phyloP scores from a whole-genome alignment of 2,329 filamentous ascomycete species.

The Fusarium sterilihyphosum region DNA sequence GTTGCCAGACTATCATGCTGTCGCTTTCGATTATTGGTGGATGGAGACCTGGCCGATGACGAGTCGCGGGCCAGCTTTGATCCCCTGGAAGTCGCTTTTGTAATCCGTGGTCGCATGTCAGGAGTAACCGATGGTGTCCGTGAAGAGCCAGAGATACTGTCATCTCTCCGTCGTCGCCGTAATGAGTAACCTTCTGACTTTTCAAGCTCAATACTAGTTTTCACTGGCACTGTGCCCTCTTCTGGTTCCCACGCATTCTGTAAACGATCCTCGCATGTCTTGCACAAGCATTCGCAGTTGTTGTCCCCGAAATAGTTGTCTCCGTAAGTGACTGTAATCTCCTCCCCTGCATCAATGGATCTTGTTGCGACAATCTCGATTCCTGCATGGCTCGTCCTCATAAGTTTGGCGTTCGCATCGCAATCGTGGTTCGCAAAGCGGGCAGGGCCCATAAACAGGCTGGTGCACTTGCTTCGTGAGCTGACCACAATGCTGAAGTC shows the following conservation, averaged over 20 bases:
- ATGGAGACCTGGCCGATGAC: conserved; percentile 45
- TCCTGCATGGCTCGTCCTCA: conserved; percentile 83
- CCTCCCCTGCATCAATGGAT: conserved; percentile 86
- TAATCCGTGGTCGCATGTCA: conserved; percentile 62
- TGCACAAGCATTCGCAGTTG: conserved; percentile 94
- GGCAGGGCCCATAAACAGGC: conserved; percentile 92
- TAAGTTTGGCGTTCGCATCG: conserved; percentile 86
- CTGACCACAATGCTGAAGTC: conserved; percentile 98
- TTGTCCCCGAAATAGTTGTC: conserved; percentile 95
- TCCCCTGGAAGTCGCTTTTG: conserved; percentile 51
- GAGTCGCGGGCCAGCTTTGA: conserved; percentile 48
- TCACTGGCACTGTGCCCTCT: conserved; percentile 57
- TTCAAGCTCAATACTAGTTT: conserved; percentile 64
- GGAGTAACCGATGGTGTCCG: conserved; percentile 67
- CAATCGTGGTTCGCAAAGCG: conserved; percentile 98
- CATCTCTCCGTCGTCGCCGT: conserved; percentile 63
- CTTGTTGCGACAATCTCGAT: conserved; percentile 90
- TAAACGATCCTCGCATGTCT: conserved; percentile 79
- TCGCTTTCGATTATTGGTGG: conserved; percentile 50
- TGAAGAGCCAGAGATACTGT: conserved; percentile 60
- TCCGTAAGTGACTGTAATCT: conserved; percentile 96
- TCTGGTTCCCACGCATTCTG: conserved; percentile 84
- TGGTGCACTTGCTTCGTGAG: conserved; percentile 88
- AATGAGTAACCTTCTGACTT: conserved; percentile 63
- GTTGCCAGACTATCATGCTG: conserved; percentile 58